Conservation (phyloP, 2,329 filamentous ascomycete species). For the Ceratocystis lukuohia region DNA sequence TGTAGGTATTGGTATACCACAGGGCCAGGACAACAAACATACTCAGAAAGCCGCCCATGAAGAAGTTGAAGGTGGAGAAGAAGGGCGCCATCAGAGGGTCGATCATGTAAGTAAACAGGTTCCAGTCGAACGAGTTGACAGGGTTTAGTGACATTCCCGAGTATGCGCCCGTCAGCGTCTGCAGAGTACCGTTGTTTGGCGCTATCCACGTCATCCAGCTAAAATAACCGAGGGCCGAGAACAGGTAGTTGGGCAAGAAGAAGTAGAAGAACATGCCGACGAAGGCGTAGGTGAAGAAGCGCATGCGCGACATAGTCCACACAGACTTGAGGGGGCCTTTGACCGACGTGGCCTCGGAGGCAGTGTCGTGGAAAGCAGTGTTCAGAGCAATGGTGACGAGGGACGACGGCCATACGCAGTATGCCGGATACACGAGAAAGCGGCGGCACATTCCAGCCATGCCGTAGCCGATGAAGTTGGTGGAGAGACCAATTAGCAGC, state of each 20-base stretch:
- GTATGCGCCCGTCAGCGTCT: slow-evolving; percentile 28
- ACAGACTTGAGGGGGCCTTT: slow-evolving; percentile 28
- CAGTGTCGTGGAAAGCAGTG: slow-evolving; percentile 34
- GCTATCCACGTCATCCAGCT: slow-evolving; percentile 43
- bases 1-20: slow-evolving; percentile 47
- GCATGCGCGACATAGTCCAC: slow-evolving; percentile 33
- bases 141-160: slow-evolving; percentile 31
- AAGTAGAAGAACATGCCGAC: slow-evolving; percentile 39
- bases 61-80: slow-evolving; percentile 48
- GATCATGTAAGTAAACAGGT: slow-evolving; percentile 25
- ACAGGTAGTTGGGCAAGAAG: slow-evolving; percentile 41
- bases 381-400: slow-evolving; percentile 39
- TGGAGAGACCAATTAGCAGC: slow-evolving; percentile 36
- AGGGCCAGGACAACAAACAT: slow-evolving; percentile 42
- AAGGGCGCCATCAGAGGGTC: slow-evolving; percentile 37
- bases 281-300: slow-evolving; percentile 35
- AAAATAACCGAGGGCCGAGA: slow-evolving; percentile 35
- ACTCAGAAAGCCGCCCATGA: slow-evolving; percentile 43
- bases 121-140: slow-evolving; percentile 34
- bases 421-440: slow-evolving; percentile 40
- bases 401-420: slow-evolving; percentile 41
- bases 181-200: slow-evolving; percentile 30
- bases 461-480: slow-evolving; percentile 43
- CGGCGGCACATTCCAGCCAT: slow-evolving; percentile 37
- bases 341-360: slow-evolving; percentile 23